Evolutionary conservation across 2,329 filamentous ascomycete genomes (phyloP).

Genomic region (Penicillium sp.): DNA sequence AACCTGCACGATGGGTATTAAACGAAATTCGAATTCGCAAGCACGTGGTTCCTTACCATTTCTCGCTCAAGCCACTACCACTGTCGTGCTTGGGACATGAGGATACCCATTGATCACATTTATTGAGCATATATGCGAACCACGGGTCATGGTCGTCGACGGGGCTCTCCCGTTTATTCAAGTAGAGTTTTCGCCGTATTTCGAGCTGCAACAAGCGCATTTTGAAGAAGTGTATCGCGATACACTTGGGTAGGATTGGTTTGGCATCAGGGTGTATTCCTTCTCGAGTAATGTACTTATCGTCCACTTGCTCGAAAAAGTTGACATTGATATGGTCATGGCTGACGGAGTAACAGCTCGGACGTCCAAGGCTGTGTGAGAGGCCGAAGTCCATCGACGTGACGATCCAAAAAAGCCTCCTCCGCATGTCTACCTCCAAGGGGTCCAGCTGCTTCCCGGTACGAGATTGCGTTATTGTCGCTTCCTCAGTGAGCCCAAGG

Average conservation of each 20-base stretch:
- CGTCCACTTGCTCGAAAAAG: conserved; percentile 82
- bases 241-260: conserved; percentile 79
- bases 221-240: conserved; percentile 90
- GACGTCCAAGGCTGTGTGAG: conserved; percentile 84
- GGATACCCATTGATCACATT: conserved; percentile 79
- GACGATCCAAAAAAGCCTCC: conserved; percentile 86
- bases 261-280: conserved; percentile 74
- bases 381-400: conserved; percentile 87
- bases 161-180: conserved; percentile 78
- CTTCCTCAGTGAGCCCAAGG: conserved; percentile 84
- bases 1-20: conserved; percentile 52
- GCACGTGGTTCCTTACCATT: conserved; percentile 65
- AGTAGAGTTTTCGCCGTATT: conserved; percentile 83
- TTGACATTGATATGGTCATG: conserved; percentile 83
- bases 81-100: conserved; percentile 73
- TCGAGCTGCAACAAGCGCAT: conserved; percentile 89
- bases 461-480: conserved; percentile 73
- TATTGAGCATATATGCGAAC: conserved; percentile 80
- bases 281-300: conserved; percentile 77
- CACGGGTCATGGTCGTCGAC: conserved; percentile 82
- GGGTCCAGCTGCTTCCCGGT: conserved; percentile 67
- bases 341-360: conserved; percentile 80
- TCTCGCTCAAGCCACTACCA: conserved; percentile 73
- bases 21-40: neutral
- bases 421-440: conserved; percentile 84